Conservation (phyloP, 345 rosid genomes). For the Linum usitatissimum region DNA sequence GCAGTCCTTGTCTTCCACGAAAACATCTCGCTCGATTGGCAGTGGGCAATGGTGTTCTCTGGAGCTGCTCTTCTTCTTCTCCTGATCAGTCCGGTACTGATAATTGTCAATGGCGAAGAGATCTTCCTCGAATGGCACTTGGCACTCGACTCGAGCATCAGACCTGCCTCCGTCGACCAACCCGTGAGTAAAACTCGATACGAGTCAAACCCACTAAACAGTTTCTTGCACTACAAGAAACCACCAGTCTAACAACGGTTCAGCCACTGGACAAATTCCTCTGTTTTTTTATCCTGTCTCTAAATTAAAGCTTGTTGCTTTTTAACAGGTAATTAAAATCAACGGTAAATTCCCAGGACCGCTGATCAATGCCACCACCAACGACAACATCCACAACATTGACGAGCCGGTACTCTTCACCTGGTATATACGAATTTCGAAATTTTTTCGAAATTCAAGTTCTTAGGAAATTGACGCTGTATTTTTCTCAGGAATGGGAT, state of each 20-base stretch:
- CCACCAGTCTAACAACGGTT: too few relatives aligned
- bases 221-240: background rate
- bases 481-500: background rate
- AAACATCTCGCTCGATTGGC: too few relatives aligned
- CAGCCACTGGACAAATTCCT: too few relatives aligned
- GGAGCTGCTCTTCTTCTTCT: constrained; percentile 3
- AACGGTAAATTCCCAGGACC: constrained; percentile 24
- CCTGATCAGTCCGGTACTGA: background rate
- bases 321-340: constrained; percentile 18
- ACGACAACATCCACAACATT: constrained; percentile 14
- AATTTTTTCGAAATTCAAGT: too few relatives aligned
- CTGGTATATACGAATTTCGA: constrained; percentile 7
- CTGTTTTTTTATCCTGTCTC: background rate
- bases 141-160: constrained; percentile 8
- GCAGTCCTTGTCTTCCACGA: too few relatives aligned
- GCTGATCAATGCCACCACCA: constrained; percentile 16
- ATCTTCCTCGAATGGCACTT: constrained; percentile 29
- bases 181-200: constrained; percentile 15
- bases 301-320: background rate
- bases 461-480: background rate
- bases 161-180: constrained; percentile 11
- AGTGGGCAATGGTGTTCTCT: background rate
- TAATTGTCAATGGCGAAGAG: constrained; percentile 13
- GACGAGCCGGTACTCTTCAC: constrained; percentile 23
- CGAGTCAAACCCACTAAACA: background rate